Evolutionary conservation across 352 stramenopile species (phyloP).

Genomic region (Achlya hypogyna): DNA sequence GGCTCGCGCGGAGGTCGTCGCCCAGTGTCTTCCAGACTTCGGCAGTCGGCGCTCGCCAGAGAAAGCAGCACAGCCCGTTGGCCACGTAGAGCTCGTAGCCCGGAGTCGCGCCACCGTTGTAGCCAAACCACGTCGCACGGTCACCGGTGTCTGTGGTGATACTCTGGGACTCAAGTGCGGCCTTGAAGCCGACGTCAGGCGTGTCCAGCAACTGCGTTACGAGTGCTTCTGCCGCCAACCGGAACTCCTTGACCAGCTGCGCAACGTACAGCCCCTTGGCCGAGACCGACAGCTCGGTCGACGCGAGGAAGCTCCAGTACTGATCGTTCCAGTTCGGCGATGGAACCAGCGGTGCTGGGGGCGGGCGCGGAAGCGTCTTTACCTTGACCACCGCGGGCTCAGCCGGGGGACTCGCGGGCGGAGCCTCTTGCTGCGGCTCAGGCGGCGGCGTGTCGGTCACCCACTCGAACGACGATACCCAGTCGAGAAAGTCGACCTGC

Average conservation of each 20-base stretch:
- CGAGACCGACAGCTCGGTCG: constrained; percentile 6
- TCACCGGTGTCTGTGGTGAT: not conserved
- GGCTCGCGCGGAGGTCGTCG: constrained; percentile 41
- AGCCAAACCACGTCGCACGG: not conserved
- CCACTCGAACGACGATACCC: not conserved
- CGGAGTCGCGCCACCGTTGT: not conserved
- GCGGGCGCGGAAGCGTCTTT: not conserved
- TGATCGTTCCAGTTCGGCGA: constrained; percentile 25
- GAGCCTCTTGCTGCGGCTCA: constrained; percentile 24
- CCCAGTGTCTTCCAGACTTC: constrained; percentile 26
- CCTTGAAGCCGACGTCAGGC: not conserved
- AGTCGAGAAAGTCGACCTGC: not conserved
- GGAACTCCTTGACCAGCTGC: constrained; percentile 8
- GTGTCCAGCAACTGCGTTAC: not conserved
- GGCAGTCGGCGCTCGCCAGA: not conserved
- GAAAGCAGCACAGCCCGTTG: constrained; percentile 1
- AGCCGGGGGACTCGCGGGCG: constrained; percentile 27
- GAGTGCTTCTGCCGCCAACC: not conserved
- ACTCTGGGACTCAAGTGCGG: not conserved
- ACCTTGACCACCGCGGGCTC: not conserved
- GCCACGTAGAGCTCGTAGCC: not conserved
- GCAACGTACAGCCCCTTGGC: constrained; percentile 9
- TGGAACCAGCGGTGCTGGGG: not conserved
- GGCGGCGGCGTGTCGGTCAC: not conserved
- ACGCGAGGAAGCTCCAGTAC: constrained; percentile 19